These are phyloP conservation scores for Diospyros kaki DNA, from an alignment of 148 eudicot genomes.

Conservation along the genomic window DNA sequence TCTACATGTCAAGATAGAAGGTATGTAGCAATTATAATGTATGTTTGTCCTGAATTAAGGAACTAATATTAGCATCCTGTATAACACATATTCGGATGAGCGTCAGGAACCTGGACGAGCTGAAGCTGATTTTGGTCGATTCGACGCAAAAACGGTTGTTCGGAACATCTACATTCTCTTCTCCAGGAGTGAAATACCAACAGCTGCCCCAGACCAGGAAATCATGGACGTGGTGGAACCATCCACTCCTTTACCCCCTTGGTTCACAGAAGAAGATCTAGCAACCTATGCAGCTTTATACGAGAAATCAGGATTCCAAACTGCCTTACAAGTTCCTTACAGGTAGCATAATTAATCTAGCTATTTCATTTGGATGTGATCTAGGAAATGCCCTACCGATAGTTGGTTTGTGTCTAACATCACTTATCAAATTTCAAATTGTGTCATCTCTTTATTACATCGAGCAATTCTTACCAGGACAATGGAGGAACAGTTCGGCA, in stretches of 20 bases:
- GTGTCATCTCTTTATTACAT: background rate
- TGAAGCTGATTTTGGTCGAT: conserved; percentile 36
- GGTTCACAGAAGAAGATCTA: conserved; percentile 42
- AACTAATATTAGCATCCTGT: background rate
- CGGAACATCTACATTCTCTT: conserved; percentile 36
- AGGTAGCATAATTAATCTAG: conserved; percentile 19
- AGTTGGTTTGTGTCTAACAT: no score
- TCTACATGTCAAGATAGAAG: conserved; percentile 35
- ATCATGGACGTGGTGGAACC: conserved; percentile 40
- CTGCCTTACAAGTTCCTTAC: conserved; percentile 39
- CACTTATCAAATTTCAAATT: background rate
- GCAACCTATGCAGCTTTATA: conserved; percentile 29
- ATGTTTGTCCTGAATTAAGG: background rate
- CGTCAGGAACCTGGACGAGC: conserved; percentile 37
- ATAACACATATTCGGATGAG: background rate
- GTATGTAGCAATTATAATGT: conserved; percentile 3
- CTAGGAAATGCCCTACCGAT: background rate
- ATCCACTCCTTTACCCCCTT: conserved; percentile 28
- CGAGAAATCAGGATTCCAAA: conserved; percentile 40
- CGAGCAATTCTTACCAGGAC: conserved; percentile 5
- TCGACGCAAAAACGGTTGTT: conserved; percentile 33
- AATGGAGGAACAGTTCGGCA: background rate
- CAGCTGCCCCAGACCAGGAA: conserved; percentile 31
- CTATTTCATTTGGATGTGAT: background rate
- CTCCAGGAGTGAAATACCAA: conserved; percentile 34